Conservation (phyloP, 116 monocot genomes). For the Papilionanthe hybrid region DNA sequence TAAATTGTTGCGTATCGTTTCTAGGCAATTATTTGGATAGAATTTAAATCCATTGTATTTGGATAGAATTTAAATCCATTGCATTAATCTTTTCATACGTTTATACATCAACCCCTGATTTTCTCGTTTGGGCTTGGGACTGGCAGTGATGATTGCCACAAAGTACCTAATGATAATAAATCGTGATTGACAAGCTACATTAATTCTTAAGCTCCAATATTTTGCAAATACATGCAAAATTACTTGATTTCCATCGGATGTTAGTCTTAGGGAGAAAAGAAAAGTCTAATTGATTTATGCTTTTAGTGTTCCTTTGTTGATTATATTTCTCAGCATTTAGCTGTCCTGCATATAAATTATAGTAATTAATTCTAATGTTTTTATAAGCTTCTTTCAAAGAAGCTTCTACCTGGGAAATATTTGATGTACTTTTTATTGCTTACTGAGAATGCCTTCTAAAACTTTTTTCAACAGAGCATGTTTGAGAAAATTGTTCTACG, state of each 20-base stretch:
- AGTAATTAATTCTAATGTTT: not conserved
- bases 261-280: not conserved
- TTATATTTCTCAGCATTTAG: not conserved
- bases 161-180: not conserved
- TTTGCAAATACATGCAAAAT: not conserved
- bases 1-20: too few species aligned
- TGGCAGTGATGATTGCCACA: not conserved
- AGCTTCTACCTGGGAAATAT: not conserved
- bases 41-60: too few species aligned
- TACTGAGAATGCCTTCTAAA: not conserved
- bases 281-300: not conserved
- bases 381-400: not conserved
- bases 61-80: not conserved
- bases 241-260: not conserved
- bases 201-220: not conserved
- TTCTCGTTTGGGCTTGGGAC: too few species aligned
- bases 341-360: not conserved
- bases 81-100: not conserved
- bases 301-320: not conserved
- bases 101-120: too few species aligned
- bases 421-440: not conserved
- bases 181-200: not conserved
- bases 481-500: not conserved
- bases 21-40: too few species aligned
- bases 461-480: not conserved